These are phyloP conservation scores for Chaetoceros muelleri DNA, from an alignment of 108 stramenopile species.

Conservation along the genomic window DNA sequence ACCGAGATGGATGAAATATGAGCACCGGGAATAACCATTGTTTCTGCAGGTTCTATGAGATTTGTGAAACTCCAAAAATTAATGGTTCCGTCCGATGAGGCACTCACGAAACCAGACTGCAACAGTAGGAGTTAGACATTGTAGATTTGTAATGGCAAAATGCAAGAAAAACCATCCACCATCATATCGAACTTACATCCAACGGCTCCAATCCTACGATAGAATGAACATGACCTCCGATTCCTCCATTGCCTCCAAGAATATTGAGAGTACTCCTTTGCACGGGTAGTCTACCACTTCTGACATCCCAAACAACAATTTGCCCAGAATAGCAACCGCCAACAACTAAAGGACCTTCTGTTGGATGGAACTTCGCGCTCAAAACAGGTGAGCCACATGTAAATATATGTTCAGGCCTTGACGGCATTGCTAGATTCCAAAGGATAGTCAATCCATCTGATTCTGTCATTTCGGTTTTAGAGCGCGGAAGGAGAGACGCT, in stretches of 20 bases:
- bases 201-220: constrained; percentile 35
- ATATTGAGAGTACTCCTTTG: constrained; percentile 42
- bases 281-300: constrained; percentile 74
- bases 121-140: not conserved
- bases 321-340: constrained; percentile 77
- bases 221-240: constrained; percentile 60
- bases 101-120: constrained; percentile 59
- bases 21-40: constrained; percentile 39
- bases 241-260: constrained; percentile 14
- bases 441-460: constrained; percentile 68
- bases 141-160: too few species aligned
- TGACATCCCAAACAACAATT: constrained; percentile 77
- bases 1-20: constrained; percentile 73
- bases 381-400: constrained; percentile 74
- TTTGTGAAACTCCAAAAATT: constrained; percentile 78
- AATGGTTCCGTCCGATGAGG: constrained; percentile 59
- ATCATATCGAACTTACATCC: constrained; percentile 5
- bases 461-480: constrained; percentile 23
- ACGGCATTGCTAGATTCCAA: constrained; percentile 76
- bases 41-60: constrained; percentile 72
- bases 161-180: too few species aligned
- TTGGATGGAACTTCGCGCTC: constrained; percentile 63
- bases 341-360: constrained; percentile 67
- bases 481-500: constrained; percentile 41
- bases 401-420: constrained; percentile 79